Evolutionary conservation across 176 grass and related monocot species (phyloP), one percentile per base, ranked within the genome.

Genomic region (Musa itinerans): DNA sequence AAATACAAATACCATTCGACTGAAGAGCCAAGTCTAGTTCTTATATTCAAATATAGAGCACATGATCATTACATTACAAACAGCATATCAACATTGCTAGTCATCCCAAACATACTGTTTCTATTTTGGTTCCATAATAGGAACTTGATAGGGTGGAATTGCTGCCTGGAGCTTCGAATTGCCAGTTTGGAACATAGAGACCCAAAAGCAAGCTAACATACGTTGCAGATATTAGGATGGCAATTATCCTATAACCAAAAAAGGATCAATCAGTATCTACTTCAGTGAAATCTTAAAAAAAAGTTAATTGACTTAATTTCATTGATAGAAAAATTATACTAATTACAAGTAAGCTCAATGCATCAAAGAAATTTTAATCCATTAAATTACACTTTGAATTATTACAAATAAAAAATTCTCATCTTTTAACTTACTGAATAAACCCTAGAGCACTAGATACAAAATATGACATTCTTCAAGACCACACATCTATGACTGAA

Each of bases 161-260:
- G 11, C 77, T 82, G 77, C 70, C 78, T 87, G 89, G 78, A 84
- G 81, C 75, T 87, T 89, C 56, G 76, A 98, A 93, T 76, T 93
- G 86, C 94, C 90, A 98, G 64, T 83, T 85, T 48, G 90, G 71
- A 81, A 93, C 90, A 83, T 89, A 91, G 34, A 98, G 86, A 58
- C 90, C 94, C 48, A 87, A 83, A 54, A 93, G 48, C 84, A 98
- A 84, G 56, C 75, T 78, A 80, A 85, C 57, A 80, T 98, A 93
- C n/a, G 88, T 84, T 68, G 76, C 75, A 62, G 88, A 76, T 56
- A 93, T 76, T 74, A 91, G 21, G 71, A 85, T 63, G 65, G 86
- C 86, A 81, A 82, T 52, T 61, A 88, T 87, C 94, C 90, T 98
- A 87, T 78, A 93, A 1, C 75, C 83, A 65, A 86, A 80, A 53